Evolutionary conservation across 371 early-diverging fungal species (phyloP).

Genomic region (Fennellomyces sp.): DNA sequence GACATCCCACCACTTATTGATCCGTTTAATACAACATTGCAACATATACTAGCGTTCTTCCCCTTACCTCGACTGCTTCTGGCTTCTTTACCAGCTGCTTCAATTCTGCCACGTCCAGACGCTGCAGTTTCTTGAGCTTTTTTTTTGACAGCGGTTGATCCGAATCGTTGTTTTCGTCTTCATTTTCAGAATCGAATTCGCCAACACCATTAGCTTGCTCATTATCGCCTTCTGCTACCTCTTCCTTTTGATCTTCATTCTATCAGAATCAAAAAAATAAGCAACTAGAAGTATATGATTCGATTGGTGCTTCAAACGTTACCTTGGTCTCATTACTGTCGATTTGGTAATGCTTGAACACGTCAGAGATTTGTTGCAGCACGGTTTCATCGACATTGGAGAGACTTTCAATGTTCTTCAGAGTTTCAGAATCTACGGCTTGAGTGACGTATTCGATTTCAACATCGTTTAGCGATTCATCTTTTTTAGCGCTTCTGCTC

Average conservation of each 20-base stretch:
- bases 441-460: slow-evolving; percentile 53
- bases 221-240: slow-evolving; percentile 32
- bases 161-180: slow-evolving; percentile 23
- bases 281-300: not conserved
- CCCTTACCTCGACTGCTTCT: slow-evolving; percentile 90
- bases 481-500: slow-evolving; percentile 6
- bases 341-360: slow-evolving; percentile 46
- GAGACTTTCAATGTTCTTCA: slow-evolving; percentile 38
- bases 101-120: slow-evolving; percentile 85
- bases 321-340: slow-evolving; percentile 39
- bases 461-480: slow-evolving; percentile 37
- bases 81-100: slow-evolving; percentile 92
- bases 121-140: slow-evolving; percentile 41
- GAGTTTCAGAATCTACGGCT: slow-evolving; percentile 32
- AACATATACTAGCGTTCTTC: not conserved
- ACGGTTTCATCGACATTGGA: slow-evolving; percentile 34
- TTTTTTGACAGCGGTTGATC: slow-evolving; percentile 61
- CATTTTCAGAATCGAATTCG: slow-evolving; percentile 12
- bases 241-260: not conserved
- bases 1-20: slow-evolving; percentile 95
- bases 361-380: slow-evolving; percentile 41
- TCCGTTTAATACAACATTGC: not conserved
- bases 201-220: slow-evolving; percentile 26
- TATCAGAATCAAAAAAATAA: not conserved
- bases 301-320: no score